phyloP scores from a whole-genome alignment of 257 asterid species.

The Dorcoceras hygrometricum region DNA sequence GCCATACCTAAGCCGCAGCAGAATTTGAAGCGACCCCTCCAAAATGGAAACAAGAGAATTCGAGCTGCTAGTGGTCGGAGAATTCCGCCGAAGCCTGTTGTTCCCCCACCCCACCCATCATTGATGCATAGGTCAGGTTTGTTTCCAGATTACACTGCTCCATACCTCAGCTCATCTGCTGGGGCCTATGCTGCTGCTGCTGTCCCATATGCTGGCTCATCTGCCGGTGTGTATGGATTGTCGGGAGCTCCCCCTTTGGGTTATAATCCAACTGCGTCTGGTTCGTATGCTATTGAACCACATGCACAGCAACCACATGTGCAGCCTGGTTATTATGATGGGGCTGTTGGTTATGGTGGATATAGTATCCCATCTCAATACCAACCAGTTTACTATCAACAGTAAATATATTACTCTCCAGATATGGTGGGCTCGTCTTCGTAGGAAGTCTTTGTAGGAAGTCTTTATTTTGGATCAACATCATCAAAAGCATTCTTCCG shows the following conservation, averaged over 20 bases:
- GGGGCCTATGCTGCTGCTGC: conserved; percentile 42
- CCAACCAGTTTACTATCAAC: conserved; percentile 53
- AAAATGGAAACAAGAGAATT: conserved; percentile 34
- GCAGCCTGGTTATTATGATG: conserved; percentile 40
- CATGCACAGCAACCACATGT: conserved; percentile 23
- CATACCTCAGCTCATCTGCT: conserved; percentile 42
- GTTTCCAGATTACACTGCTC: conserved; percentile 36
- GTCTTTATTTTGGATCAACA: conserved; percentile 14
- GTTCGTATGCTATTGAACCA: conserved; percentile 38
- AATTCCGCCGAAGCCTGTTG: conserved; percentile 19
- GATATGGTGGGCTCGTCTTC: conserved; percentile 25
- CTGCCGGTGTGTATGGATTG: conserved; percentile 43
- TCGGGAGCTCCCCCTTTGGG: conserved; percentile 33
- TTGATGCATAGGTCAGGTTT: conserved; percentile 35
- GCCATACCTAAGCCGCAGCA: conserved; percentile 31
- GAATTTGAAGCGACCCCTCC: conserved; percentile 32
- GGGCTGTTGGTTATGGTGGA: conserved; percentile 41
- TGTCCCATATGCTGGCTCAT: conserved; percentile 41
- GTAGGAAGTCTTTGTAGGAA: conserved; percentile 19
- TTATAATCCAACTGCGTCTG: conserved; percentile 36
- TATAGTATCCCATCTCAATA: conserved; percentile 53
- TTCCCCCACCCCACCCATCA: conserved; percentile 32
- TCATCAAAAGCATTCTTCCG: conserved; percentile 29
- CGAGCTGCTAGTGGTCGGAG: conserved; percentile 29
- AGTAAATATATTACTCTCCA: conserved; percentile 30